Evolutionary conservation across 2,329 filamentous ascomycete species (phyloP).

Genomic region (Colletotrichum ledebouriae): DNA sequence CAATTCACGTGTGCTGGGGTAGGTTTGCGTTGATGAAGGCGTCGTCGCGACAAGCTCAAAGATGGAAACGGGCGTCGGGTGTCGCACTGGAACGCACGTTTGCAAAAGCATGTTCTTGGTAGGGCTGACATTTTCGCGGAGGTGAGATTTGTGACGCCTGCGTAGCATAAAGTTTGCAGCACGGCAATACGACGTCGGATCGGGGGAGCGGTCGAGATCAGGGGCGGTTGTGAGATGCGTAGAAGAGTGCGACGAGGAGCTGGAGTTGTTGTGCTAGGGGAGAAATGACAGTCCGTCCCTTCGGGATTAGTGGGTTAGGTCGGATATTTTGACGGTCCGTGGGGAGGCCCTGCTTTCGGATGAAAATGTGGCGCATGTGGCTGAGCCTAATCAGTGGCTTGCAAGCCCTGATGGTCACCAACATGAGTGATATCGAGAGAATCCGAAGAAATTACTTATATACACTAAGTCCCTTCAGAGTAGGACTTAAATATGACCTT

Average conservation of each 20-base stretch:
- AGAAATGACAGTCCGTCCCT: too few relatives aligned
- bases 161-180: slow-evolving; percentile 19
- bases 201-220: slow-evolving; percentile 19
- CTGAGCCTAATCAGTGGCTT: too few relatives aligned
- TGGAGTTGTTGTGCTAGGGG: neutral
- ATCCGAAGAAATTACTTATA: too few relatives aligned
- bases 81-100: slow-evolving; percentile 11
- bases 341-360: too few relatives aligned
- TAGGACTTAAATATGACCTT: too few relatives aligned
- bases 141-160: slow-evolving; percentile 27
- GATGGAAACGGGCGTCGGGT: neutral
- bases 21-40: neutral
- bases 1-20: neutral
- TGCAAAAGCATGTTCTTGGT: slow-evolving; percentile 4
- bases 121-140: slow-evolving; percentile 11
- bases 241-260: neutral
- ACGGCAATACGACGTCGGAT: slow-evolving; percentile 33
- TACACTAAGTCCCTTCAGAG: too few relatives aligned
- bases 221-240: slow-evolving; percentile 17
- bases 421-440: too few relatives aligned
- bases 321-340: too few relatives aligned
- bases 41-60: slow-evolving; percentile 19
- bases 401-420: too few relatives aligned
- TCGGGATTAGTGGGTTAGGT: too few relatives aligned
- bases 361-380: too few relatives aligned